Conservation (phyloP, 2,329 filamentous ascomycete genomes). For the Trichoderma hamatum region DNA sequence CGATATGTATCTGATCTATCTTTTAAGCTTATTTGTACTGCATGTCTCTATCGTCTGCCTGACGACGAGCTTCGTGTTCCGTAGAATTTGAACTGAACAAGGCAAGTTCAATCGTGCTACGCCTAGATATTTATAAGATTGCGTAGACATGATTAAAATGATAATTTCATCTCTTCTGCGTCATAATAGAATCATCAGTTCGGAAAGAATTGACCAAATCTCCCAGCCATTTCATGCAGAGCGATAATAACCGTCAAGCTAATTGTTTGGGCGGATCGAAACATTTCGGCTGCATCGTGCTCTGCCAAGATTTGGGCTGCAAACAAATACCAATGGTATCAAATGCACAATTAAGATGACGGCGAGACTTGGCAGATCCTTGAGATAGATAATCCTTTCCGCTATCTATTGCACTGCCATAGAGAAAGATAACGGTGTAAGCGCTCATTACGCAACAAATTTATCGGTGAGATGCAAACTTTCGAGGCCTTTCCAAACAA, state of each 20-base stretch:
- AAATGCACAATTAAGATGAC: not conserved
- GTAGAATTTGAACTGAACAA: not conserved
- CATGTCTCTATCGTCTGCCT: not conserved
- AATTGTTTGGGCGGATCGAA: not conserved
- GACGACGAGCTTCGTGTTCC: not conserved
- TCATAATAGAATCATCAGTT: not conserved
- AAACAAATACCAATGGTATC: not conserved
- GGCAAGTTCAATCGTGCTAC: not conserved
- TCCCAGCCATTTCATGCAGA: not conserved
- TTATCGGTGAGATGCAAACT: not conserved
- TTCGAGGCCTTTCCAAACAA: not conserved
- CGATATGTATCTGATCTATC: not conserved
- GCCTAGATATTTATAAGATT: not conserved
- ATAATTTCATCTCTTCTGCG: not conserved
- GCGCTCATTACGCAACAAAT: not conserved
- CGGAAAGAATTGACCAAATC: not conserved
- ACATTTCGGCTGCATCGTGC: not conserved
- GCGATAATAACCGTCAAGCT: not conserved
- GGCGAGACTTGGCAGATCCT: constrained; percentile 5
- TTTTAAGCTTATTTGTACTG: constrained; percentile 18
- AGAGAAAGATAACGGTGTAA: not conserved
- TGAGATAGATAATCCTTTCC: not conserved
- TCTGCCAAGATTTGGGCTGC: not conserved
- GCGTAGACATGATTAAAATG: not conserved
- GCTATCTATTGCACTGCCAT: constrained; percentile 2